Percentiles rank a stretch among this genome's conserved stretches.
phyloP scores from a whole-genome alignment of 306 rosid genomes.

The Betula pendula region DNA sequence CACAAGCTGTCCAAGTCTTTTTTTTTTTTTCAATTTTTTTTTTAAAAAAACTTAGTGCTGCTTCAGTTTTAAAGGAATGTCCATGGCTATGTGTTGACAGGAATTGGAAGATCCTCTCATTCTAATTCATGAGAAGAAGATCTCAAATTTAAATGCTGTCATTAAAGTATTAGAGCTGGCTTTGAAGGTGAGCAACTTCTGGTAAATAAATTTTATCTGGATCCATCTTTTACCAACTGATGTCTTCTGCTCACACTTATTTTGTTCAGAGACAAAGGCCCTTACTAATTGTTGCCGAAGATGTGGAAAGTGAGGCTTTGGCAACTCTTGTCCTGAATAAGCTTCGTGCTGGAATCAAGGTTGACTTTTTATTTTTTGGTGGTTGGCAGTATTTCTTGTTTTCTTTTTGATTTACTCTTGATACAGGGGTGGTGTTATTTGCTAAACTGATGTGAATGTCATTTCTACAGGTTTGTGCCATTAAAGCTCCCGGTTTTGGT shows the following conservation, averaged over 20 bases:
- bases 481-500: conserved; percentile 95
- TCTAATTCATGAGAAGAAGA: conserved; percentile 93
- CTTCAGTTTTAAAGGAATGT: not conserved
- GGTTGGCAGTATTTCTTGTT: not conserved
- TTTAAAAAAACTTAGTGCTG: not conserved
- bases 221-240: not conserved
- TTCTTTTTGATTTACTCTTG: conserved; percentile 1
- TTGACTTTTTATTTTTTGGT: conserved; percentile 18
- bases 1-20: not conserved
- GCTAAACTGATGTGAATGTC: conserved; percentile 13
- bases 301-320: conserved; percentile 88
- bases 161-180: conserved; percentile 91
- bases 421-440: not conserved
- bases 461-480: conserved; percentile 74
- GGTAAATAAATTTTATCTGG: conserved; percentile 2
- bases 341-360: conserved; percentile 99
- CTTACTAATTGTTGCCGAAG: conserved; percentile 80
- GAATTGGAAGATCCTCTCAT: conserved; percentile 93
- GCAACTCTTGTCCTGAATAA: conserved; percentile 86
- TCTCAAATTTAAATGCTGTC: conserved; percentile 68
- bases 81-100: conserved; percentile 38
- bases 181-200: conserved; percentile 55
- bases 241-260: conserved; percentile 14
- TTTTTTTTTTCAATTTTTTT: no score
- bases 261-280: conserved; percentile 77